phyloP scores from a whole-genome alignment of 805 yeast species.

The Zygoascus flipseniorum region DNA sequence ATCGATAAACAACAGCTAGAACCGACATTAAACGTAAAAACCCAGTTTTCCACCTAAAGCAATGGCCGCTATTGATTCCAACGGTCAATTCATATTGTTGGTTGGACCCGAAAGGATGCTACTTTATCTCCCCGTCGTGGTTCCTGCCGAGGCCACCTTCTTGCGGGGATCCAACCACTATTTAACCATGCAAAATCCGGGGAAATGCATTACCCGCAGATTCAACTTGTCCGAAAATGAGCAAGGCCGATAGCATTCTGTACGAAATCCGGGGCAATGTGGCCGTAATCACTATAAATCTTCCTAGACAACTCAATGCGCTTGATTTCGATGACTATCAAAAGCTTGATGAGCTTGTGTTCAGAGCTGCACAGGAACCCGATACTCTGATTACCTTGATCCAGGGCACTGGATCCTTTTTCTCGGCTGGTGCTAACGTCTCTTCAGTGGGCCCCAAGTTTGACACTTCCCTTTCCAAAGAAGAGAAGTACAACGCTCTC shows the following conservation, averaged over 20 bases:
- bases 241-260: slow-evolving; percentile 11
- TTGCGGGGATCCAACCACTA: neutral
- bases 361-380: slow-evolving; percentile 54
- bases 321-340: slow-evolving; percentile 57
- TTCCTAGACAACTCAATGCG: slow-evolving; percentile 58
- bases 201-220: neutral
- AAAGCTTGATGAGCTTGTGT: slow-evolving; percentile 46
- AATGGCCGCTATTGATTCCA: too few species aligned
- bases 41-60: too few species aligned
- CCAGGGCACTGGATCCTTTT: slow-evolving; percentile 63
- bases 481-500: slow-evolving; percentile 10
- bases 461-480: slow-evolving; percentile 4
- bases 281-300: slow-evolving; percentile 57
- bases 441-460: slow-evolving; percentile 17
- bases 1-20: too few species aligned
- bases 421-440: slow-evolving; percentile 76
- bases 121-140: neutral
- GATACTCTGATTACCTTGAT: slow-evolving; percentile 56
- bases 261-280: slow-evolving; percentile 35
- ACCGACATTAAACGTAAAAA: too few species aligned
- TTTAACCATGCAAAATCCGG: neutral
- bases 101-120: too few species aligned
- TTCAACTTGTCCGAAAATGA: neutral
- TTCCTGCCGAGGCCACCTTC: neutral
- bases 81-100: too few species aligned